phyloP scores from a whole-genome alignment of 805 yeast species.

The Starmera caribaea region DNA sequence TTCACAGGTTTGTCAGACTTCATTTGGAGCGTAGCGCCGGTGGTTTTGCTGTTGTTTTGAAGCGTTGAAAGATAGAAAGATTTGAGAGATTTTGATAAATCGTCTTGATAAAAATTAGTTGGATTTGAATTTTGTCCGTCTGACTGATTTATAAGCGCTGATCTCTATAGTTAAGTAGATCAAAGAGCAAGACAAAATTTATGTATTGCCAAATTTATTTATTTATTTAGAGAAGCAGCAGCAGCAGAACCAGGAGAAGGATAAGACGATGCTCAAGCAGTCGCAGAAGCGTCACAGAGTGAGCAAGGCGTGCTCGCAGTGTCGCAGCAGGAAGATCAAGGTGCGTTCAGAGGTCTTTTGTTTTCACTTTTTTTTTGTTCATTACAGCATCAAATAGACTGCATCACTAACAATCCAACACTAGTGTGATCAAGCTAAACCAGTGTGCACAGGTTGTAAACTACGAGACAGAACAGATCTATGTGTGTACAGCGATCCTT shows the following conservation, averaged over 20 bases:
- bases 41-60: neutral
- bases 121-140: too few relatives aligned
- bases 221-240: neutral
- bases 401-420: neutral
- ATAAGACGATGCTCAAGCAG: neutral
- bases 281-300: conserved; percentile 12
- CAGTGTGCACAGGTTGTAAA: conserved; percentile 14
- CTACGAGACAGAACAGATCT: conserved; percentile 7
- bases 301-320: conserved; percentile 15
- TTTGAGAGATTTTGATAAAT: neutral
- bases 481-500: conserved; percentile 15
- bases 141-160: too few relatives aligned
- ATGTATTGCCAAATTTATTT: too few relatives aligned
- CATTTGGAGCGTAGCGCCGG: neutral
- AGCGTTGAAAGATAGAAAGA: neutral
- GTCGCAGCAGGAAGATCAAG: conserved; percentile 18
- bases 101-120: too few relatives aligned
- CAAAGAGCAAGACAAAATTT: too few relatives aligned
- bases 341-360: too few relatives aligned
- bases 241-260: neutral
- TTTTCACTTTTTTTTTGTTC: too few relatives aligned
- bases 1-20: too few relatives aligned
- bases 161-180: too few relatives aligned
- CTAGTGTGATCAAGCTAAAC: conserved; percentile 16
- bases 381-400: neutral